Percentiles rank a stretch among this genome's conserved stretches.
Conservation (phyloP, 495 filamentous ascomycete species). For the Viridothelium virens region DNA sequence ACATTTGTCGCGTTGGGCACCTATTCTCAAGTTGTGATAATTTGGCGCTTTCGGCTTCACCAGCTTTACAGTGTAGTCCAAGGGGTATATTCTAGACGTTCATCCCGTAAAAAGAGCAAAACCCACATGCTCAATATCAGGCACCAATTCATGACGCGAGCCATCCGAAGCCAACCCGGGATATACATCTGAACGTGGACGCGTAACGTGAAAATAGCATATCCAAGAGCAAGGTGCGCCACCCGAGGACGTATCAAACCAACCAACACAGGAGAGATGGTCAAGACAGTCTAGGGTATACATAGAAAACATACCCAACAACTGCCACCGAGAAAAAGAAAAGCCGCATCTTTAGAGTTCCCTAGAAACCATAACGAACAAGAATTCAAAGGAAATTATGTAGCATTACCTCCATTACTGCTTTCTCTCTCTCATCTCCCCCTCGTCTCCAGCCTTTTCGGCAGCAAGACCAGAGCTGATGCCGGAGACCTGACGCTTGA, state of each 20-base stretch:
- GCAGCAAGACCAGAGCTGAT: constrained; percentile 36
- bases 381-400: neutral
- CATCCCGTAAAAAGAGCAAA: neutral
- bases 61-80: neutral
- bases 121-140: neutral
- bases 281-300: neutral
- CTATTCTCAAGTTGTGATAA: neutral
- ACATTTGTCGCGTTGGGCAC: too few relatives aligned
- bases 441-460: neutral
- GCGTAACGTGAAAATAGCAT: neutral
- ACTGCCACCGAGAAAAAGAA: neutral
- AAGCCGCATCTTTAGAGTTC: neutral
- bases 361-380: neutral
- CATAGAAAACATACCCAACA: neutral
- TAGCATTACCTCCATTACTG: neutral
- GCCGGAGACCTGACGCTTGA: constrained; percentile 15
- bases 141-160: neutral
- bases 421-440: neutral
- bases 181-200: neutral
- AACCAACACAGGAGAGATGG: neutral
- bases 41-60: neutral
- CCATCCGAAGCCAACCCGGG: neutral
- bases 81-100: neutral
- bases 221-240: neutral
- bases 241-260: neutral